Percentiles rank a stretch among this genome's conserved stretches.
Conservation (phyloP, 495 filamentous ascomycete genomes). For the Bacidia gigantensis region DNA sequence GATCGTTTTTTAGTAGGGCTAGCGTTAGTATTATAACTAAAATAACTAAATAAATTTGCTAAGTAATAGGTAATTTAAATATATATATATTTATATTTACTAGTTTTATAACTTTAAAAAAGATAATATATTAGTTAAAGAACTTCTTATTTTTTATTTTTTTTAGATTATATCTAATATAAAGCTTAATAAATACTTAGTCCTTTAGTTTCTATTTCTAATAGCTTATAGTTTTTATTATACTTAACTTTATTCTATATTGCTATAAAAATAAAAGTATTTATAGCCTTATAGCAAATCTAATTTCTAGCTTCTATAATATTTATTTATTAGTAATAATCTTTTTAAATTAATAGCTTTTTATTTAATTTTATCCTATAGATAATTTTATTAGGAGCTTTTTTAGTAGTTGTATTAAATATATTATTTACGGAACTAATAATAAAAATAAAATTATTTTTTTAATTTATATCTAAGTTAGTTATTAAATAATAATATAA, state of each 20-base stretch:
- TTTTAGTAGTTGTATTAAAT: neutral
- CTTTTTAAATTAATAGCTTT: neutral
- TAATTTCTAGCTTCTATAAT: neutral
- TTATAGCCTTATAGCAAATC: neutral
- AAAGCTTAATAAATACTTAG: neutral
- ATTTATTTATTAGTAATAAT: neutral
- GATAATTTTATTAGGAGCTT: neutral
- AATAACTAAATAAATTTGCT: neutral
- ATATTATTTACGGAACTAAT: neutral
- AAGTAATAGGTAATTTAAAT: neutral
- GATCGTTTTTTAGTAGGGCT: neutral
- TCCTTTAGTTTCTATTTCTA: neutral
- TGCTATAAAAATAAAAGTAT: neutral
- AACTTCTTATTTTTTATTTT: neutral
- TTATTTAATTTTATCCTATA: neutral
- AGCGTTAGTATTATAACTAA: neutral
- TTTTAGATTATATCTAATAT: neutral
- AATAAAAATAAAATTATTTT: conserved; percentile 1
- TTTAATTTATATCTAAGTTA: neutral
- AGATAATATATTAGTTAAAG: neutral
- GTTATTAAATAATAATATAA: neutral
- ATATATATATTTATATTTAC: neutral
- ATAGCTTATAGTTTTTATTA: neutral
- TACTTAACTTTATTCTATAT: neutral
- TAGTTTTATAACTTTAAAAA: neutral